Conservation (phyloP, 345 rosid species). For the Arabis hirsuta region DNA sequence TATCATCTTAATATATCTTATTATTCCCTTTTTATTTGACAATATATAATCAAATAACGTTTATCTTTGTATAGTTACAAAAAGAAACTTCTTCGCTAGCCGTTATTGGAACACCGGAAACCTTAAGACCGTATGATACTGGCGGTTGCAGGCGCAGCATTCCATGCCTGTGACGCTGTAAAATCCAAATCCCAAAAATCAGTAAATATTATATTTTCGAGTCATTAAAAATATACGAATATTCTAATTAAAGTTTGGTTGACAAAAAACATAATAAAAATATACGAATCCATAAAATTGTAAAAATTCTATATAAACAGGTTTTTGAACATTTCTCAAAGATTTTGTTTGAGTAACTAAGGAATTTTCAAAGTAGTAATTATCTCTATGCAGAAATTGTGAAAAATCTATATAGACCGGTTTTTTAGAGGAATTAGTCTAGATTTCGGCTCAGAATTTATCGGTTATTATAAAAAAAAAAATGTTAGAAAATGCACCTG, state of each 20-base stretch:
- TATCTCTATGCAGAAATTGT: no score
- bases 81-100: constrained; percentile 1
- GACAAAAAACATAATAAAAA: no score
- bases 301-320: no score
- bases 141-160: constrained; percentile 14
- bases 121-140: constrained; percentile 20
- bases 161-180: constrained; percentile 42
- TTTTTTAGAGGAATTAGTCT: no score
- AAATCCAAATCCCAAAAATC: constrained; percentile 4
- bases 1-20: constrained; percentile 7
- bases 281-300: no score
- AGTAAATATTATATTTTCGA: background rate
- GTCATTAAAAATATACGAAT: background rate
- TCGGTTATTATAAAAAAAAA: no score
- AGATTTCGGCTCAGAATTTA: no score
- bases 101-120: background rate
- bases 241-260: no score
- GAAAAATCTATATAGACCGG: no score
- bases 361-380: no score
- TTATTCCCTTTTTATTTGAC: constrained; percentile 20
- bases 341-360: no score
- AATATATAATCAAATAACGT: background rate
- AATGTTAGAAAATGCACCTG: constrained; percentile 36
- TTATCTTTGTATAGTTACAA: constrained; percentile 2
- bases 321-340: no score